Base-by-base conservation (phyloP, 78 protist species). In the Tieghemostelium lacteum region DNA sequence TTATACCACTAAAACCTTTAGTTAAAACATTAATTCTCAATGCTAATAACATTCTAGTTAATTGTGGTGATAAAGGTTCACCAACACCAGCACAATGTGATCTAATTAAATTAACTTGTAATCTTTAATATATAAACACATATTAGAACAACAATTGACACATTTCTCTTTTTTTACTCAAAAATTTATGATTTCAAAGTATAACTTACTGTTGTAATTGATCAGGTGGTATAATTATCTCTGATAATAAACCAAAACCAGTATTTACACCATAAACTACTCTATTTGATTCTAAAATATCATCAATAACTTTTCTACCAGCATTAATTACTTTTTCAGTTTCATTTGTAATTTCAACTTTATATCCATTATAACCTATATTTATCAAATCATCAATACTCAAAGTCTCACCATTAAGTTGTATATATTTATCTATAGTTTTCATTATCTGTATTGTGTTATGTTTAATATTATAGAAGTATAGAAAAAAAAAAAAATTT, bases 11-110 rank as follows among this genome's bases (percentile, higher is more conserved):
- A 63, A 28, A 61, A 58, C 96, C 98, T 72, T 95, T 96, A 20
- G 95, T 67, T 12, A 97, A 60, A 36, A 88, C 96, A 77, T 96
- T 96, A 71, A 96, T 75, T 26, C 98, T 83, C 45, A 96, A 77
- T 16, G 93, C 96, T 2, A 96, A 87, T 39, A 96, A 57, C 96
- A 78, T 91, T 60, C 97, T 69, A 14, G 93, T 73, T 28, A 80
- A 61, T 24, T 33, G 61, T 37, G 93, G 77, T n/a, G 96, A 52
- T 39, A 97, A 63, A n/a, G 98, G 98, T 65, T 66, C 42, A 22
- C 98, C 98, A 64, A 96, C 97, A 55, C 99, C 99, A 14, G 94
- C 66, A 28, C 92, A 50, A 94, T 97, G 99, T 10, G 98, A 96
- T 40, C 95, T 83, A 76, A 97, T 96, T 60, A 97, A 94, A 57